Percentiles rank a stretch among this genome's conserved stretches.
These are phyloP conservation scores for Candida odintsovae DNA, from an alignment of 805 yeast species.

Conservation along the genomic window DNA sequence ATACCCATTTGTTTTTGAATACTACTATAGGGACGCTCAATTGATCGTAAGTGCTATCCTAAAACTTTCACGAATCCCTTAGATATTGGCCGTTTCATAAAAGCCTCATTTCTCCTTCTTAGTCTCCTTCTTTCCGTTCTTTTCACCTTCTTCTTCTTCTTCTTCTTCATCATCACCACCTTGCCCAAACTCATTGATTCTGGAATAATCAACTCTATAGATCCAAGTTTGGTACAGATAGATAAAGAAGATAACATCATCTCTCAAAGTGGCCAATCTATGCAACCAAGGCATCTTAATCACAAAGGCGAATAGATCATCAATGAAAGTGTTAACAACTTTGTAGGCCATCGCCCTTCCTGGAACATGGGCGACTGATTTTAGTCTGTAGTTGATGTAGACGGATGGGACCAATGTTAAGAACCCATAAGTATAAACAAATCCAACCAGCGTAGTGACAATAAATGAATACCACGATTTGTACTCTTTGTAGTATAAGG, in stretches of 20 bases:
- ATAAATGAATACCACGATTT: constrained; percentile 39
- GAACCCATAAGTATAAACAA: constrained; percentile 38
- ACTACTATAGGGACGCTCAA: not conserved
- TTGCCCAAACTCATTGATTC: constrained; percentile 34
- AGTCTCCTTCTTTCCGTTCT: not conserved
- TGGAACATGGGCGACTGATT: constrained; percentile 38
- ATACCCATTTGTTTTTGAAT: no score
- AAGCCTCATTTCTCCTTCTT: not conserved
- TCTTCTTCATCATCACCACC: constrained; percentile 25
- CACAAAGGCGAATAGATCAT: constrained; percentile 35
- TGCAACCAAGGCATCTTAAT: constrained; percentile 38
- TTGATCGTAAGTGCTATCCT: not conserved
- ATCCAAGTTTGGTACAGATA: constrained; percentile 35
- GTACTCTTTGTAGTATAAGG: constrained; percentile 31
- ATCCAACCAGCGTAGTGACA: constrained; percentile 33
- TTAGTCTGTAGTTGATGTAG: constrained; percentile 36
- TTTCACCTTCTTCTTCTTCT: not conserved
- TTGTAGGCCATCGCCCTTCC: constrained; percentile 36
- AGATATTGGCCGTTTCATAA: not conserved
- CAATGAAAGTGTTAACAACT: constrained; percentile 35
- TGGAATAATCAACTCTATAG: constrained; percentile 33
- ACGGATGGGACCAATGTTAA: constrained; percentile 34
- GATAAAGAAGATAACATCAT: constrained; percentile 35
- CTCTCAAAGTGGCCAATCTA: constrained; percentile 35
- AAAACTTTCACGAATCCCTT: no score